phyloP scores from a whole-genome alignment of 2,329 filamentous ascomycete species.

The Lachnum nothofagi region DNA sequence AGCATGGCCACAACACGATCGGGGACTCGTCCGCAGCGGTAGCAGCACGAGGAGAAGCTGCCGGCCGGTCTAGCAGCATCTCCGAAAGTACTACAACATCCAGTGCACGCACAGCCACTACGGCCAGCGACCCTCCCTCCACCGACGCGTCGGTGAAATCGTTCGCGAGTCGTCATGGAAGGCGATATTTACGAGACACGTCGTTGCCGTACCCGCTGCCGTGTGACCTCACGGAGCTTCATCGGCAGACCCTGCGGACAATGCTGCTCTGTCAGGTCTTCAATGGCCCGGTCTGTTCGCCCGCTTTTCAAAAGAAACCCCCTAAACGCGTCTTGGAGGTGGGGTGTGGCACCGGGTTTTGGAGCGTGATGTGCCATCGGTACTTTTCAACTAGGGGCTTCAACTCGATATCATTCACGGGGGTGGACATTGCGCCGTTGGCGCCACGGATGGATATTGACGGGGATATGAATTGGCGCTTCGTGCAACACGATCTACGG shows the following conservation, averaged over 20 bases:
- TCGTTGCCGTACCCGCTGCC: conserved; percentile 76
- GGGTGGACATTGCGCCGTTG: conserved; percentile 73
- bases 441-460: conserved; percentile 56
- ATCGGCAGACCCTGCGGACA: conserved; percentile 80
- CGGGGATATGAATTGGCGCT: conserved; percentile 79
- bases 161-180: conserved; percentile 70
- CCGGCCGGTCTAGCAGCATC: conserved; percentile 26
- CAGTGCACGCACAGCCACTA: conserved; percentile 27
- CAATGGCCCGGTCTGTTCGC: conserved; percentile 72
- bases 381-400: conserved; percentile 67
- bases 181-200: conserved; percentile 74
- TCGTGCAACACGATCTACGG: conserved; percentile 81
- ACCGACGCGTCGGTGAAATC: conserved; percentile 39
- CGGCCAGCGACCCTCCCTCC: conserved; percentile 23
- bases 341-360: conserved; percentile 82
- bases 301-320: conserved; percentile 58
- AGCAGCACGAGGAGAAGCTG: conserved; percentile 18
- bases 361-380: conserved; percentile 83
- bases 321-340: conserved; percentile 78
- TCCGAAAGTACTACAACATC: conserved; percentile 27
- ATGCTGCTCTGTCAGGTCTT: conserved; percentile 77
- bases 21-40: conserved; percentile 23
- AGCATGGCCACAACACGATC: conserved; percentile 25
- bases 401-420: conserved; percentile 69
- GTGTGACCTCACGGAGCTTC: conserved; percentile 78